Evolutionary conservation across 2,329 filamentous ascomycete genomes (phyloP), one percentile per base, ranked within the genome.

Genomic region (Ophiostoma sp.): DNA sequence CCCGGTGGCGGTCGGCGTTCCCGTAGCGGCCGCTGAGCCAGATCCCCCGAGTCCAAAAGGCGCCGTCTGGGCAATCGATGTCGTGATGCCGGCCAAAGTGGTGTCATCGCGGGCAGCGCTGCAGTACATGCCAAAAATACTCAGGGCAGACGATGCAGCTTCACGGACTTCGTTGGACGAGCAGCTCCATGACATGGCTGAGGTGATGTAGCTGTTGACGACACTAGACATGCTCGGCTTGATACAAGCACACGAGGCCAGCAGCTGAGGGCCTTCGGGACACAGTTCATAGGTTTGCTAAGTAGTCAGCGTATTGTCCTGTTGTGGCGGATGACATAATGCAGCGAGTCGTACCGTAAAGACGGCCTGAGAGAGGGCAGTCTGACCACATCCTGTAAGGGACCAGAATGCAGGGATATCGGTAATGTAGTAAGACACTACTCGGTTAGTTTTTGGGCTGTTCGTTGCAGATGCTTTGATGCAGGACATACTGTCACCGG

Each of bases 381-480:
- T 75, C 67, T 79, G 77, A 0, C 82, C 83, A 67, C 83, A 85
- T 0, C 75, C 72, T 0, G 77, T 78, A 0, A 86, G 76, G 0
- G 79, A 77, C 58, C 76, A 78, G 70, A 76, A 86, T 68, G 81
- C 75, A 0, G 81, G 76, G 41, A 86, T 74, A 12, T 80, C 84
- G 1, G 83, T 84, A 68, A 86, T 81, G 69, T 84, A 82, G 72
- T 85, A 86, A 0, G 82, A 79, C 80, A 86, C 80, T 82, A 42
- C 1, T 42, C 5, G 7, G 58, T 63, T 27, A 63, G 60, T 11
- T 5, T 5, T 45, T 16, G 2, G 2, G 2, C 12, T 38, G 45
- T 36, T 12, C 49, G 41, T 16, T 27, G 12, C 11, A 12, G 58
- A 45, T 52, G 16, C 60, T 9, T 14, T 18, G 2, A 18, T 7